Conservation (phyloP, 805 yeast species). For the Candida silvicultrix region DNA sequence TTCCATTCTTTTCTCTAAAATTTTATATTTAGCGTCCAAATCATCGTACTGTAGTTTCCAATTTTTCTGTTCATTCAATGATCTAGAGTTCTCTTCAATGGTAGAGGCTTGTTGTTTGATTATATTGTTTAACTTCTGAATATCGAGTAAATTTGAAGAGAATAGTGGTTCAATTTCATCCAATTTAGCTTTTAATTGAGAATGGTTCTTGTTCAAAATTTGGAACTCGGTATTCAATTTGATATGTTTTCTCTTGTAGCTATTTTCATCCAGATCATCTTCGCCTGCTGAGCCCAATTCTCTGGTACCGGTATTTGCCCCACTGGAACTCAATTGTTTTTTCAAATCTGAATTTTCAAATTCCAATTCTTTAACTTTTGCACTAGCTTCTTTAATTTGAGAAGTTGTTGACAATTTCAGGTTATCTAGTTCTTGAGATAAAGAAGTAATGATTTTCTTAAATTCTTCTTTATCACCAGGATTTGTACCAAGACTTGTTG, state of each 20-base stretch:
- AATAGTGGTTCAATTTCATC: conserved; percentile 46
- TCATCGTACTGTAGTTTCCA: conserved; percentile 41
- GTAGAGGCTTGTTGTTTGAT: conserved; percentile 46
- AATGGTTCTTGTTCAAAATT: conserved; percentile 41
- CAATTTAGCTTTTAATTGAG: conserved; percentile 32
- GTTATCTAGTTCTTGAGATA: conserved; percentile 29
- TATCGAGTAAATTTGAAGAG: conserved; percentile 44
- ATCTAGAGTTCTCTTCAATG: conserved; percentile 33
- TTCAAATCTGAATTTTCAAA: conserved; percentile 23
- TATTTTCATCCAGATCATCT: conserved; percentile 21
- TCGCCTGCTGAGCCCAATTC: neutral
- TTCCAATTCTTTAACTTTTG: conserved; percentile 45
- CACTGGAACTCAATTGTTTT: conserved; percentile 1
- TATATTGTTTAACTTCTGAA: conserved; percentile 45
- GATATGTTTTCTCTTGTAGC: conserved; percentile 34
- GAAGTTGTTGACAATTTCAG: conserved; percentile 37
- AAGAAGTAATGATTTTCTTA: conserved; percentile 21
- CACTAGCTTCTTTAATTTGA: conserved; percentile 54
- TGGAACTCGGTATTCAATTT: conserved; percentile 38
- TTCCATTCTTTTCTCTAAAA: conserved; percentile 36
- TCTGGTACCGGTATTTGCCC: neutral
- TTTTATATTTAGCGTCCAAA: conserved; percentile 39
- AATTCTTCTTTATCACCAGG: conserved; percentile 19
- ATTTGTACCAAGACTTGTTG: conserved; percentile 13
- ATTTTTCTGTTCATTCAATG: conserved; percentile 37